Conservation (phyloP, 768 basidiomycete genomes). For the Lactarius sp. region DNA sequence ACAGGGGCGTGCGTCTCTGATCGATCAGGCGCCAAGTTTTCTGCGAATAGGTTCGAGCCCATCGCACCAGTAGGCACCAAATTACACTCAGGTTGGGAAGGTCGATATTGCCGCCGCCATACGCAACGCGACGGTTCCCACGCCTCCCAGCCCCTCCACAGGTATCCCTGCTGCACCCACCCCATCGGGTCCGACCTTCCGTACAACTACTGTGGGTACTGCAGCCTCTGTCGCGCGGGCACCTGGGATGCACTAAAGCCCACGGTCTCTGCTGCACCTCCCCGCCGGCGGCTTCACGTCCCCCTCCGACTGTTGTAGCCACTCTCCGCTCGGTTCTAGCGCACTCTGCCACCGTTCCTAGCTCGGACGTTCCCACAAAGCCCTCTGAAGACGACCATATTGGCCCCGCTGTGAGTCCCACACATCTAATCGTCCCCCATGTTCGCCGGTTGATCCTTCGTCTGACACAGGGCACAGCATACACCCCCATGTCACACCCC, state of each 20-base stretch:
- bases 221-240: constrained; percentile 35
- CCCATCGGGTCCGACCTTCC: constrained; percentile 35
- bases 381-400: constrained; percentile 79
- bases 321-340: constrained; percentile 31
- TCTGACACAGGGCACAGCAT: constrained; percentile 60
- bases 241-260: constrained; percentile 53
- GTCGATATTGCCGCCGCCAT: constrained; percentile 62
- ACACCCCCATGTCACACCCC: constrained; percentile 75
- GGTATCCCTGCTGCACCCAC: constrained; percentile 32
- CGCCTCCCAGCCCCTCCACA: constrained; percentile 35
- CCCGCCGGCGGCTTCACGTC: constrained; percentile 36
- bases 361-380: constrained; percentile 55
- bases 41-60: constrained; percentile 70
- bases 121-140: constrained; percentile 30
- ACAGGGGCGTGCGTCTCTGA: constrained; percentile 41
- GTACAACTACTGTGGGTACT: constrained; percentile 30
- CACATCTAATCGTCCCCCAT: not conserved
- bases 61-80: constrained; percentile 77
- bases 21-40: constrained; percentile 90
- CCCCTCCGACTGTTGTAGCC: constrained; percentile 35
- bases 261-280: constrained; percentile 29
- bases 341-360: constrained; percentile 34
- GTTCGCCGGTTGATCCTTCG: too few relatives aligned
- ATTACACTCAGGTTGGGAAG: constrained; percentile 68
- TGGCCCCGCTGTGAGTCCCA: constrained; percentile 51